Evolutionary conservation across 768 basidiomycete species (phyloP).

Genomic region (Naematelia aurantialba): DNA sequence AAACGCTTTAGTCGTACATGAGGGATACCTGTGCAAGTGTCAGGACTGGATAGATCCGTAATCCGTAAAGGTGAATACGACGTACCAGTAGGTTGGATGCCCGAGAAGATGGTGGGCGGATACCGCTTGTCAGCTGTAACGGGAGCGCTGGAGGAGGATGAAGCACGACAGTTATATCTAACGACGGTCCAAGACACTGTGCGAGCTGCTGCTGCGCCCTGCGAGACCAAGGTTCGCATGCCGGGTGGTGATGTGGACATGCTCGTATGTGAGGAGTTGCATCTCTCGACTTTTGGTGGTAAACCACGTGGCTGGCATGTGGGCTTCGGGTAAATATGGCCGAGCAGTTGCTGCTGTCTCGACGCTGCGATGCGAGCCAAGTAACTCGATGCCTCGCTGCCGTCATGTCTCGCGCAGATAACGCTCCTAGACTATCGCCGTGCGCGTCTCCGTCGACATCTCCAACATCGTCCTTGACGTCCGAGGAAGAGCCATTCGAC

Average conservation of each 20-base stretch:
- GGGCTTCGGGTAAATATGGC: too few relatives aligned
- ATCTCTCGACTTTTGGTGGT: background rate
- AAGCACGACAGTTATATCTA: background rate
- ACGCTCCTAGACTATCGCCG: slow-evolving; percentile 1
- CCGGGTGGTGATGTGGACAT: too few relatives aligned
- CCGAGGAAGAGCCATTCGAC: slow-evolving; percentile 17
- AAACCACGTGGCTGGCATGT: background rate
- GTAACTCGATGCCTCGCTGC: too few relatives aligned
- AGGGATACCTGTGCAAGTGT: slow-evolving; percentile 57
- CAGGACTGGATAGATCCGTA: background rate
- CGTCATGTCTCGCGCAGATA: background rate
- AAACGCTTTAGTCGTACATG: slow-evolving; percentile 59
- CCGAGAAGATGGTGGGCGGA: slow-evolving; percentile 63
- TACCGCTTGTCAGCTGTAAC: background rate
- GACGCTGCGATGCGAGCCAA: too few relatives aligned
- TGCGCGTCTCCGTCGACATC: too few relatives aligned
- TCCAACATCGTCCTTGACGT: slow-evolving; percentile 12
- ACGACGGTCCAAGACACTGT: background rate
- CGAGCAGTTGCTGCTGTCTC: too few relatives aligned
- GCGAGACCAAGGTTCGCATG: background rate
- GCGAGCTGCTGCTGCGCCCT: background rate
- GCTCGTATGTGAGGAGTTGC: too few relatives aligned
- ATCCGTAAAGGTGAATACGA: background rate
- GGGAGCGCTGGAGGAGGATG: background rate
- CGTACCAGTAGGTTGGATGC: slow-evolving; percentile 82